Conservation (phyloP, 192 early-diverging fungal genomes). For the Linnemannia schmuckeri region DNA sequence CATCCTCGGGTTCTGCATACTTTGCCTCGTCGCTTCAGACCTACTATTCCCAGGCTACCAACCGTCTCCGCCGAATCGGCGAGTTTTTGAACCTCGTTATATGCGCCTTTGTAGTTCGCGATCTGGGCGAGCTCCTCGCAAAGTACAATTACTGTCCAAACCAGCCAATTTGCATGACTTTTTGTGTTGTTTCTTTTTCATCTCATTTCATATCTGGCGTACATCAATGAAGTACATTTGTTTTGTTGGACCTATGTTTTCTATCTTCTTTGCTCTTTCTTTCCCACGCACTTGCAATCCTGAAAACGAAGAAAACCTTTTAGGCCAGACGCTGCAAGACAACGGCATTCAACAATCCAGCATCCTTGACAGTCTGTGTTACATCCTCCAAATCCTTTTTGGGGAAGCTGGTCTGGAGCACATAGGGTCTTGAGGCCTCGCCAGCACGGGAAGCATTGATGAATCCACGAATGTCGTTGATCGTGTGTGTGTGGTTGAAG, state of each 20-base stretch:
- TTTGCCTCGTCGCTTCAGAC: conserved; percentile 14
- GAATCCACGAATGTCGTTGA: conserved; percentile 86
- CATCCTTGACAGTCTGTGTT: conserved; percentile 78
- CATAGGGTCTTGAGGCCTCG: conserved; percentile 72
- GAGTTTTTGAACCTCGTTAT: conserved; percentile 57
- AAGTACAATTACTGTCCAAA: conserved; percentile 36
- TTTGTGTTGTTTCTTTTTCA: background rate
- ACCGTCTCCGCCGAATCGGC: conserved; percentile 40
- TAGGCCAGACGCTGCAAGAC: conserved; percentile 74
- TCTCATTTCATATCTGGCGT: background rate
- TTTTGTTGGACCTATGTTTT: background rate
- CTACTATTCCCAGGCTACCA: conserved; percentile 39
- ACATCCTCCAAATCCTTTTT: conserved; percentile 83
- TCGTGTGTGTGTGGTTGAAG: conserved; percentile 91
- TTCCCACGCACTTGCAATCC: background rate
- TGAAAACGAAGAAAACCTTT: background rate
- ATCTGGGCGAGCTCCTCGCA: conserved; percentile 48
- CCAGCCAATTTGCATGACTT: too few species aligned
- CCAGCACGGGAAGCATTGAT: conserved; percentile 77
- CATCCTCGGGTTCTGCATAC: background rate
- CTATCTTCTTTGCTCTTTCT: background rate
- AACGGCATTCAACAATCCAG: conserved; percentile 89
- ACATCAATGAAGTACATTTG: too few species aligned
- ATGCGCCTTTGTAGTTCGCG: conserved; percentile 59
- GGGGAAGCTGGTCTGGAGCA: conserved; percentile 90